Conservation (phyloP, 1,284 basidiomycete species). For the Heterobasidion occidentale region DNA sequence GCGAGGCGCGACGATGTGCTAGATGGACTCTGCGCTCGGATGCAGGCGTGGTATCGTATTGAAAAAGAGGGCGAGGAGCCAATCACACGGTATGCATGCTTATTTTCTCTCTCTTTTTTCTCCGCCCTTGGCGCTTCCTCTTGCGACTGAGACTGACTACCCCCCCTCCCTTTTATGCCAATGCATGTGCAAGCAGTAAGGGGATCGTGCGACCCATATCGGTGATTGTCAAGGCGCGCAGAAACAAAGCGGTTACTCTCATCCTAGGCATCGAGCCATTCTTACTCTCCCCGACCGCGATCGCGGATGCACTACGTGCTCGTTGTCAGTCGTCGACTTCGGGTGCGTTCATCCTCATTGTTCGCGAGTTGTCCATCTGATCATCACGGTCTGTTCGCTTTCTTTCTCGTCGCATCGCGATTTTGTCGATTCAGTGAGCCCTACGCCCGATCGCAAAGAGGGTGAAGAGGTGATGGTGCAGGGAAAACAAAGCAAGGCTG, state of each 20-base stretch:
- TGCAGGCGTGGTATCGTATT: constrained; percentile 71
- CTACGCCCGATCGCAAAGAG: constrained; percentile 42
- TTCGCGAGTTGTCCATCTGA: not conserved
- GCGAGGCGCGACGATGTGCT: constrained; percentile 66
- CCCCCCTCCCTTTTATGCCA: no score
- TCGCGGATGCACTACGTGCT: constrained; percentile 75
- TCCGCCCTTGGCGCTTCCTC: constrained; percentile 38
- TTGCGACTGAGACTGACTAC: constrained; percentile 46
- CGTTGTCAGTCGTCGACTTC: constrained; percentile 74
- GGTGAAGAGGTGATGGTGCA: constrained; percentile 73
- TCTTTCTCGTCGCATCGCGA: not conserved
- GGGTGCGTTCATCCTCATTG: constrained; percentile 29
- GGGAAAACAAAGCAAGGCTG: constrained; percentile 67
- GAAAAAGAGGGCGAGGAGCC: constrained; percentile 40
- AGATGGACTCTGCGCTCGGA: constrained; percentile 44
- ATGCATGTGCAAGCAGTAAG: no score
- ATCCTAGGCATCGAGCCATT: no score
- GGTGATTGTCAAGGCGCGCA: no score
- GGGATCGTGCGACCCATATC: no score
- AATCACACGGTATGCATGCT: constrained; percentile 41
- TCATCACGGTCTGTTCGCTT: not conserved
- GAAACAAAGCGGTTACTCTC: no score
- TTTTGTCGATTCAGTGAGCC: constrained; percentile 37
- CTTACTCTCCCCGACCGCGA: constrained; percentile 10
- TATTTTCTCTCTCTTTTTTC: not conserved